Base-by-base conservation (phyloP, 352 stramenopile genomes). In the Labyrinthula sp. region DNA sequence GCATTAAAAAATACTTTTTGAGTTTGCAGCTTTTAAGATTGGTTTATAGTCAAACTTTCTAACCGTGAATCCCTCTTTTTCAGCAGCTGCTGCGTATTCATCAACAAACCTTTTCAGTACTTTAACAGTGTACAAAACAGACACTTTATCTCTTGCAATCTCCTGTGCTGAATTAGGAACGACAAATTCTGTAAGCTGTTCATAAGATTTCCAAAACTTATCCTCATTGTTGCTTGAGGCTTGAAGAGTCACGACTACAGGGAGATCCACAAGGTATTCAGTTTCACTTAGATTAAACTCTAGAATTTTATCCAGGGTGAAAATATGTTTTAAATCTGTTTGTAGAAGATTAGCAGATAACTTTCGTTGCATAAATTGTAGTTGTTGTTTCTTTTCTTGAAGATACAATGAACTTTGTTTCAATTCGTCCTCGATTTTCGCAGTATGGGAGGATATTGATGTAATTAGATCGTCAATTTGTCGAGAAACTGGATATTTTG, bases 181-280 rank as follows among this genome's bases (percentile, higher is more conserved):
- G 87, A 85, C 10, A 82, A 94, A 45, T 85, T 85, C 38, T 84
- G 82, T 9, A 85, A 72, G 26, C 75, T 76, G 43, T 80, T 71
- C 31, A 82, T 71, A 24, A 85, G 71, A 1, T 83, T 72, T 86
- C 78, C 10, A 76, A 72, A 0, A 82, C 86, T 54, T 47, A 76
- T 66, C 3, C 45, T 67, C 59, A 56, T 92, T 77, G 56, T 91
- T 76, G 41, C 82, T 48, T n/a, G 33, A 61, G 64, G 93, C 93
- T 7, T 69, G 66, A 15, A 97, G 72, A 25, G 87, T 78, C 17
- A 95, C 76, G 45, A 94, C 81, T 21, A 95, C 61, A 3, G 85
- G n/a, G n/a, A n/a, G n/a, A n/a, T n/a, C 95, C 58, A 92, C 80
- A 23, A 97, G 61, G 65, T 95, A 93, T 54, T 95, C 84, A 6